Evolutionary conservation across 1,139 yeast genomes (phyloP).

Genomic region (Yamadazyma oceani): DNA sequence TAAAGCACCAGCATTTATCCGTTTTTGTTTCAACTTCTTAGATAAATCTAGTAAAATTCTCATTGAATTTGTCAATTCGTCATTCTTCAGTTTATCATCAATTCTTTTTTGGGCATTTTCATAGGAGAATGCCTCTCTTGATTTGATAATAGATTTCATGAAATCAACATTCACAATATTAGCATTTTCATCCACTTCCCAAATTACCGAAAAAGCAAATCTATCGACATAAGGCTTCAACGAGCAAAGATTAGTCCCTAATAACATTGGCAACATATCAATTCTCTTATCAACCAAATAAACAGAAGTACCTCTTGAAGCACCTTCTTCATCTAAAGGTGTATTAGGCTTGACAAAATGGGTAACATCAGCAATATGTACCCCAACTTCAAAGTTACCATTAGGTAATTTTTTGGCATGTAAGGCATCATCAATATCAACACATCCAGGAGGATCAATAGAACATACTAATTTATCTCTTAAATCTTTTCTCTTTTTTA

Average conservation of each 20-base stretch:
- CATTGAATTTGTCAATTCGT: slow-evolving; percentile 88
- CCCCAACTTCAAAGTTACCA: slow-evolving; percentile 96
- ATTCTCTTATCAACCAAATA: slow-evolving; percentile 98
- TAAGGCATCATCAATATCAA: slow-evolving; percentile 97
- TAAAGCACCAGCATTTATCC: slow-evolving; percentile 94
- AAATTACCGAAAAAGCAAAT: slow-evolving; percentile 90
- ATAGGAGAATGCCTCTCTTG: slow-evolving; percentile 93
- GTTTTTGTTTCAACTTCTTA: slow-evolving; percentile 76
- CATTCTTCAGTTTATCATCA: slow-evolving; percentile 75
- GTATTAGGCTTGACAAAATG: slow-evolving; percentile 94
- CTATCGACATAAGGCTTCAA: slow-evolving; percentile 93
- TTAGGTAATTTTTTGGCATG: slow-evolving; percentile 85
- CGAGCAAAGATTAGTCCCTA: slow-evolving; percentile 96
- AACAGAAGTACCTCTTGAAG: slow-evolving; percentile 95
- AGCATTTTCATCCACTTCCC: slow-evolving; percentile 91
- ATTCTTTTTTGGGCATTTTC: slow-evolving; percentile 91
- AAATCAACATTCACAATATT: slow-evolving; percentile 79
- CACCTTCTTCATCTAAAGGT: slow-evolving; percentile 93
- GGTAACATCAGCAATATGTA: slow-evolving; percentile 98
- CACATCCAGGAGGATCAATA: slow-evolving; percentile 98
- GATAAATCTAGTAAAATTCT: slow-evolving; percentile 75
- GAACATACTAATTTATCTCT: slow-evolving; percentile 90
- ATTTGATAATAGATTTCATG: slow-evolving; percentile 85
- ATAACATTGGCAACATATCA: slow-evolving; percentile 94
- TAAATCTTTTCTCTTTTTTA: slow-evolving; percentile 73